Conservation (phyloP, 2,329 filamentous ascomycete species). For the Pseudogymnoascus sp. region DNA sequence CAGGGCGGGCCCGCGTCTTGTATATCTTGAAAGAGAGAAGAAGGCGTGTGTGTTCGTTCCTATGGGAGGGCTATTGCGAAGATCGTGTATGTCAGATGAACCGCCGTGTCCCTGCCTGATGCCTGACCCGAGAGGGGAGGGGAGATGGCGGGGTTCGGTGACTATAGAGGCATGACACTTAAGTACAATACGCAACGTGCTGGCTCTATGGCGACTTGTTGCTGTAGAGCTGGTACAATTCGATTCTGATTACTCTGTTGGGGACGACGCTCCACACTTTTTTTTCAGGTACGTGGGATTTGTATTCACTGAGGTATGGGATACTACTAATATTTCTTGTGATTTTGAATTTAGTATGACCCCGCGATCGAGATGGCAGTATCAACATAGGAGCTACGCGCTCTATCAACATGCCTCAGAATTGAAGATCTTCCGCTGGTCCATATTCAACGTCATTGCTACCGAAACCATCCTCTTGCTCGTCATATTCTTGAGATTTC, state of each 20-base stretch:
- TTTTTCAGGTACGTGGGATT: constrained; percentile 20
- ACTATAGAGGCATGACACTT: constrained; percentile 52
- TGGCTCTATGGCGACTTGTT: constrained; percentile 19
- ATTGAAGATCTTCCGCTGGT: background rate
- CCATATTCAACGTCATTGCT: background rate
- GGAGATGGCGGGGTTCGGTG: constrained; percentile 3
- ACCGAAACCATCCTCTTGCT: background rate
- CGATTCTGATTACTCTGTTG: constrained; percentile 32
- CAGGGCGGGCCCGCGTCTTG: constrained; percentile 41
- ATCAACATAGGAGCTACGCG: background rate
- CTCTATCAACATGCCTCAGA: background rate
- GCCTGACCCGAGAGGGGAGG: constrained; percentile 1
- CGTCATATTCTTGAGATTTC: background rate
- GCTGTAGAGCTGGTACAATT: constrained; percentile 25
- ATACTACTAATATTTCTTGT: constrained; percentile 25
- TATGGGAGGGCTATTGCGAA: constrained; percentile 92
- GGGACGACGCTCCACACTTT: constrained; percentile 22
- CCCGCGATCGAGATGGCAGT: background rate
- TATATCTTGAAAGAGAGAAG: constrained; percentile 25
- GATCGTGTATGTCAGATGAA: constrained; percentile 59
- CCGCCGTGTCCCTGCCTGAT: background rate
- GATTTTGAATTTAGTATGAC: background rate
- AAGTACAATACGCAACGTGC: constrained; percentile 93
- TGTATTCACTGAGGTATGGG: constrained; percentile 16
- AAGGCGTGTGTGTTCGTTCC: constrained; percentile 40